Evolutionary conservation across 495 filamentous ascomycete species (phyloP).

Genomic region (Xylaria bambusicola): DNA sequence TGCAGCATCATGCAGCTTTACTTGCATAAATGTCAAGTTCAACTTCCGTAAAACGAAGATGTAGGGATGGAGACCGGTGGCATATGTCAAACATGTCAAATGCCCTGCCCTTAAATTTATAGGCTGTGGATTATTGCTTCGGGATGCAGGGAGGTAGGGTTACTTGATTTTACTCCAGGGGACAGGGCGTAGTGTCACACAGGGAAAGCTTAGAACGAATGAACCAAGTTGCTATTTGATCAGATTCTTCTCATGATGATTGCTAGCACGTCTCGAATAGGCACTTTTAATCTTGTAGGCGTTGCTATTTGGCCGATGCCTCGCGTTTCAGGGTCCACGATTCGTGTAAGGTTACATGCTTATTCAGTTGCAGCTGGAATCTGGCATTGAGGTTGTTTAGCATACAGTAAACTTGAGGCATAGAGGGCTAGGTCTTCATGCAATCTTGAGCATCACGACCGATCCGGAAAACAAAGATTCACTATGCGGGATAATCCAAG

Average conservation of each 20-base stretch:
- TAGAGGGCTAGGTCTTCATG: not conserved
- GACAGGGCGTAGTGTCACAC: conserved; percentile 3
- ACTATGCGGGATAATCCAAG: not conserved
- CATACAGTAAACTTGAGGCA: not conserved
- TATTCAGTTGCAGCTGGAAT: no score
- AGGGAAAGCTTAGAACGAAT: no score
- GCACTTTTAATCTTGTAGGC: no score
- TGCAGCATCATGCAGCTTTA: no score
- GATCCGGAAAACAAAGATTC: not conserved
- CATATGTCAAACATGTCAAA: not conserved
- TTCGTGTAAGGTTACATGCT: no score
- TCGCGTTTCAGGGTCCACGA: no score
- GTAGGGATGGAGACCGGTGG: no score
- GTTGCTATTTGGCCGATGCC: no score
- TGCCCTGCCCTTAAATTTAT: not conserved
- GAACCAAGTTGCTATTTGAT: no score
- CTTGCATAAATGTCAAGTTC: no score
- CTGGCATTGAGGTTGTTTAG: no score
- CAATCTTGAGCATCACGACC: not conserved
- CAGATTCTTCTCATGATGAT: not conserved
- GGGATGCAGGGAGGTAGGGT: not conserved
- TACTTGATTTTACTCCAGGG: not conserved
- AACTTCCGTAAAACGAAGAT: no score
- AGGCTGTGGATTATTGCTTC: not conserved
- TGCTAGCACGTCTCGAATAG: not conserved